Conservation (phyloP, 208 protist species). For the Leishmania mexicana region DNA sequence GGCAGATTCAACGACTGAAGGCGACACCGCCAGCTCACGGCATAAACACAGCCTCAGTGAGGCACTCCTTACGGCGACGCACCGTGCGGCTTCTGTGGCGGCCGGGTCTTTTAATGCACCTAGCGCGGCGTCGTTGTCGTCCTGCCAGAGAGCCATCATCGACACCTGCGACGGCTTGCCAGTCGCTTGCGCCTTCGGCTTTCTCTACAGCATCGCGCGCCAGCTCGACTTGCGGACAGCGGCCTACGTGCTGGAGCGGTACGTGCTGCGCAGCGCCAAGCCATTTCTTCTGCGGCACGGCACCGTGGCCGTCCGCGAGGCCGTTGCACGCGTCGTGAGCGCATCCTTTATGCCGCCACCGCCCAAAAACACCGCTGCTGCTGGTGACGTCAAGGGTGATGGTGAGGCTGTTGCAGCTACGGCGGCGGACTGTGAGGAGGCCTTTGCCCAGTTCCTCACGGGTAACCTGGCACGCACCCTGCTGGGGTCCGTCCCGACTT, state of each 20-base stretch:
- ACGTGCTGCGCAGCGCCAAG: slow-evolving; percentile 48
- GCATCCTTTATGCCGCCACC: slow-evolving; percentile 10
- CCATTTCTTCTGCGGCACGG: slow-evolving; percentile 47
- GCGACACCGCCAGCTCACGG: not conserved
- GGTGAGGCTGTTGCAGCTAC: not conserved
- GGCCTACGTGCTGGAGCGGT: slow-evolving; percentile 39
- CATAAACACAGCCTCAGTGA: slow-evolving; percentile 32
- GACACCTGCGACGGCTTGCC: slow-evolving; percentile 41
- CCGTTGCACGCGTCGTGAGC: slow-evolving; percentile 53
- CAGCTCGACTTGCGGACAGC: slow-evolving; percentile 31
- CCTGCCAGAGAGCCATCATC: slow-evolving; percentile 36
- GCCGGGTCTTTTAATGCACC: not conserved
- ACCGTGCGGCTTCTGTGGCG: not conserved
- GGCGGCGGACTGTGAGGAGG: slow-evolving; percentile 5
- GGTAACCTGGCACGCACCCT: not conserved
- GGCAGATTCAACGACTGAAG: not conserved
- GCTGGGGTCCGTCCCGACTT: not conserved
- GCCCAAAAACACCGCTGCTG: not conserved
- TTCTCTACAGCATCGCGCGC: slow-evolving; percentile 48
- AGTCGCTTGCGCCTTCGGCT: slow-evolving; percentile 52
- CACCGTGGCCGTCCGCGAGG: slow-evolving; percentile 64
- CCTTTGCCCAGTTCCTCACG: slow-evolving; percentile 15
- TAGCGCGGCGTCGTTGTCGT: not conserved
- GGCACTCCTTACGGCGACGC: slow-evolving; percentile 19
- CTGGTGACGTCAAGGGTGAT: not conserved